Evolutionary conservation across 768 basidiomycete genomes (phyloP).

Genomic region (Galerina marginata): DNA sequence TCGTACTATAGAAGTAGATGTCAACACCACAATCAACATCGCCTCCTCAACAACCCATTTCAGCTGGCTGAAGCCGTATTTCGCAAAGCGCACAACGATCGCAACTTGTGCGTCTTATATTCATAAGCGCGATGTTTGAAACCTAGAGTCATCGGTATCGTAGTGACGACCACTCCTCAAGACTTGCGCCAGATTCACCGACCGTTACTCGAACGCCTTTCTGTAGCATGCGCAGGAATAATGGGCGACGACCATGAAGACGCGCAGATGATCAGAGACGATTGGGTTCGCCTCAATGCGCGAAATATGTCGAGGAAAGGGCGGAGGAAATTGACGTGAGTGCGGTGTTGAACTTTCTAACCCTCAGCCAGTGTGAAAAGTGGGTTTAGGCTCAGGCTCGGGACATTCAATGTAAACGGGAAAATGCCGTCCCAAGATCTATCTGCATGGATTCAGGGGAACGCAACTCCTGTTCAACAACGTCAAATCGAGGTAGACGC

Average conservation of each 20-base stretch:
- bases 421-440: constrained; percentile 76
- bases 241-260: constrained; percentile 67
- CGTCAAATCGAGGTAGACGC: background rate
- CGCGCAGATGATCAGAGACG: constrained; percentile 60
- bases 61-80: constrained; percentile 53
- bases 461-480: background rate
- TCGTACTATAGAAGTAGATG: constrained; percentile 24
- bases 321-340: constrained; percentile 37
- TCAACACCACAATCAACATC: constrained; percentile 27
- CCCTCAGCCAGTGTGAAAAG: too few relatives aligned
- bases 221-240: constrained; percentile 63
- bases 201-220: constrained; percentile 60
- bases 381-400: constrained; percentile 62
- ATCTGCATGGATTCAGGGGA: constrained; percentile 60
- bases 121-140: background rate
- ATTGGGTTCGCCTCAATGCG: constrained; percentile 63
- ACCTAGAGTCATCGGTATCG: background rate
- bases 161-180: constrained; percentile 50
- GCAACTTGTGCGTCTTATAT: constrained; percentile 31
- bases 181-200: constrained; percentile 59
- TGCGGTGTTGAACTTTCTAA: background rate
- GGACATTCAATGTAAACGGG: constrained; percentile 89
- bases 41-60: constrained; percentile 41
- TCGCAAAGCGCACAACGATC: constrained; percentile 32
- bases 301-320: constrained; percentile 39